Evolutionary conservation across 306 rosid genomes (phyloP), one percentile per base, ranked within the genome.

Genomic region (Carpinus viminea): DNA sequence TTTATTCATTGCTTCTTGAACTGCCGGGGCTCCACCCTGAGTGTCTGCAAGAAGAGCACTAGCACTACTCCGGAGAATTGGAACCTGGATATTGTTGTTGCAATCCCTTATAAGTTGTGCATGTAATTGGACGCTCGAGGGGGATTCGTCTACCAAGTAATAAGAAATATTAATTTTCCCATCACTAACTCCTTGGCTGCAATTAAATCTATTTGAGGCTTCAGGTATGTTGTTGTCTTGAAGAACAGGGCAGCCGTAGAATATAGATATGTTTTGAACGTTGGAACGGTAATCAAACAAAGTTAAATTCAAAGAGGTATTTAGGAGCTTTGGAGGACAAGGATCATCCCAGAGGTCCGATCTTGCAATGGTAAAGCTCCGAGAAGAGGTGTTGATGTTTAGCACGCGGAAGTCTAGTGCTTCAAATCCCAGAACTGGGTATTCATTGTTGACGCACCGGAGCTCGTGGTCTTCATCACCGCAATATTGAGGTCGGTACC

Each of bases 401-500:
- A 36, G 61, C n/a, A 89, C 73, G 1, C 3, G 79, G 64, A 85
- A 88, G 11, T 74, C 36, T 20, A 78, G 70, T 1, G 85, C 71
- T 41, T 47, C 34, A 12, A 88, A 76, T 20, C 74, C 72, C 9
- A 79, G 78, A 2, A 76, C 79, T 50, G 17, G 34, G 78, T 83
- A 73, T 41, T 36, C 0, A 8, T 36, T 66, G 17, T 72, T 3
- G 0, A 81, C 28, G 76, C 92, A 86, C 60, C 75, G 79, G 1
- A 89, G 81, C 72, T 61, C 36, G 79, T 85, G 83, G 2, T 6
- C 74, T 28, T 79, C 83, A 31, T 71, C 84, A 0, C 91, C 93
- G 45, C 91, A 89, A 74, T 70, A 72, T 13, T 20, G 28, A 8
- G 61, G 79, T 55, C 61, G 86, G 12, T 11, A 4, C 2, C 21